Evolutionary conservation across 2,329 filamentous ascomycete genomes (phyloP).

Genomic region (Pleomassaria siparia): DNA sequence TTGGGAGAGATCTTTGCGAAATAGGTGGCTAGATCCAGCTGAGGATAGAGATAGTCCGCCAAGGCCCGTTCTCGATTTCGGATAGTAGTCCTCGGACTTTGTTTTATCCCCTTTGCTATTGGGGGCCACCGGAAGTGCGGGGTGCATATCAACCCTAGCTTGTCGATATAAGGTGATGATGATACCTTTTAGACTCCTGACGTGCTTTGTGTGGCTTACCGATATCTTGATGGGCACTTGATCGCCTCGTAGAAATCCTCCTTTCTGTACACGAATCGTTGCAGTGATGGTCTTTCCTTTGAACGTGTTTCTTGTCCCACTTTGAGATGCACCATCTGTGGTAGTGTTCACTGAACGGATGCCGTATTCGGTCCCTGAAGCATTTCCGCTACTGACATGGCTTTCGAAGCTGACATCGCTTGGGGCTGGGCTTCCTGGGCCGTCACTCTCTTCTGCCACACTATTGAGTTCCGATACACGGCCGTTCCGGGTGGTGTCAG

Average conservation of each 20-base stretch:
- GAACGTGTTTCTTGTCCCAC: slow-evolving; percentile 55
- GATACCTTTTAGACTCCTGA: slow-evolving; percentile 89
- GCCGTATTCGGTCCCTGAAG: slow-evolving; percentile 47
- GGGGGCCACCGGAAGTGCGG: slow-evolving; percentile 61
- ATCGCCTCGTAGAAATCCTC: slow-evolving; percentile 85
- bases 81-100: slow-evolving; percentile 82
- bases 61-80: slow-evolving; percentile 81
- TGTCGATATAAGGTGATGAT: slow-evolving; percentile 92
- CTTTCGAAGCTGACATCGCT: slow-evolving; percentile 53
- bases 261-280: slow-evolving; percentile 77
- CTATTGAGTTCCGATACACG: slow-evolving; percentile 26
- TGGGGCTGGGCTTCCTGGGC: slow-evolving; percentile 47
- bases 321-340: slow-evolving; percentile 50
- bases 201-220: slow-evolving; percentile 83
- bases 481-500: slow-evolving; percentile 23
- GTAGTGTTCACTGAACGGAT: slow-evolving; percentile 45
- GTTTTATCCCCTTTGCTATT: slow-evolving; percentile 67
- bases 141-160: slow-evolving; percentile 82
- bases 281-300: slow-evolving; percentile 79
- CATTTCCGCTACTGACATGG: slow-evolving; percentile 63
- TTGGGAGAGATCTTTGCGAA: slow-evolving; percentile 91
- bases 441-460: slow-evolving; percentile 34
- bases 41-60: slow-evolving; percentile 85
- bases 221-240: slow-evolving; percentile 75
- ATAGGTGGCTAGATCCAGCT: slow-evolving; percentile 84